Evolutionary conservation across 176 grass and related monocot species (phyloP).

Genomic region (Chrysopogon serrulatus): DNA sequence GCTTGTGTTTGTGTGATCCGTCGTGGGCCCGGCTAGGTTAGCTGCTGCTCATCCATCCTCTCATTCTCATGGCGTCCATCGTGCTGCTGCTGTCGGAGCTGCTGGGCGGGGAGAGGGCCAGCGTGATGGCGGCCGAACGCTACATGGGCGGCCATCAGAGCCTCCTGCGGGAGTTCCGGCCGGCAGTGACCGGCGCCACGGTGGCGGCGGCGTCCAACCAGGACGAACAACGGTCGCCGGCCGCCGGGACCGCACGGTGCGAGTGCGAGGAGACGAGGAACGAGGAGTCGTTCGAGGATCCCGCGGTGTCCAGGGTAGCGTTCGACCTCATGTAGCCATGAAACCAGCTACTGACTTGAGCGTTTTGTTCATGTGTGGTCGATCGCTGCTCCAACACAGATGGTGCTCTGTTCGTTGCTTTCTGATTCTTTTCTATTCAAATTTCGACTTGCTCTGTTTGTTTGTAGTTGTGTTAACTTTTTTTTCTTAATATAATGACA

Average conservation of each 20-base stretch:
- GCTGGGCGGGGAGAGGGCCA: constrained; percentile 27
- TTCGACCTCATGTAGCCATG: constrained; percentile 41
- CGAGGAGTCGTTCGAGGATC: constrained; percentile 24
- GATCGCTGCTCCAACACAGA: no score
- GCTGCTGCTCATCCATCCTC: no score
- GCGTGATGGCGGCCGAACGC: no score
- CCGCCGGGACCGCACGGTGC: neutral
- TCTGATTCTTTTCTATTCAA: no score
- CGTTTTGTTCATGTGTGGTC: no score
- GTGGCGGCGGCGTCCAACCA: neutral
- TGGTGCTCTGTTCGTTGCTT: no score
- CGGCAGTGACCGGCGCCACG: neutral
- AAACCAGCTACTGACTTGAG: neutral
- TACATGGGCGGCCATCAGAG: no score
- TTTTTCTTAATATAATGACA: no score
- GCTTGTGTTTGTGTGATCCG: no score
- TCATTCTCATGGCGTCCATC: constrained; percentile 30
- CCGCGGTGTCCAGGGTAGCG: neutral
- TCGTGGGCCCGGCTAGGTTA: no score
- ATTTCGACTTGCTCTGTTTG: no score
- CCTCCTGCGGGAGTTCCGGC: constrained; percentile 21
- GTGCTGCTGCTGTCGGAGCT: constrained; percentile 48
- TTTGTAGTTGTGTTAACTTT: no score
- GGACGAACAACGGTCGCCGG: neutral
- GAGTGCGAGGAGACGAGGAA: neutral